phyloP scores from a whole-genome alignment of 208 protist genomes.

The Crithidia bombi region DNA sequence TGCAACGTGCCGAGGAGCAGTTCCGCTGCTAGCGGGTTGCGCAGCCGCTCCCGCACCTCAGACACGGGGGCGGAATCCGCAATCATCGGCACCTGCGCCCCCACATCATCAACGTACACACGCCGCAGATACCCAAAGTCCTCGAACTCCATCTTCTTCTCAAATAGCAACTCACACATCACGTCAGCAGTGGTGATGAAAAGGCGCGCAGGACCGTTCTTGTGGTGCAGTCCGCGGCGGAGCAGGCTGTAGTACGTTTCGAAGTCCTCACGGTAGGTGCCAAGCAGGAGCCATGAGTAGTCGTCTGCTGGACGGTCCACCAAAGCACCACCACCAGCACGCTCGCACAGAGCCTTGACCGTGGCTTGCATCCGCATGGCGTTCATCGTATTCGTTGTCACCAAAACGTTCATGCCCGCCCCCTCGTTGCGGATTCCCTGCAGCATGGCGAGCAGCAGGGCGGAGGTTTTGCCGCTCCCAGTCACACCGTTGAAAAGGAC shows the following conservation, averaged over 20 bases:
- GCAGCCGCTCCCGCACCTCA: conserved; percentile 62
- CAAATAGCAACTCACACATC: conserved; percentile 80
- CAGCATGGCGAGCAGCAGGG: conserved; percentile 74
- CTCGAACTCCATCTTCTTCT: conserved; percentile 88
- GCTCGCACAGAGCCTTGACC: conserved; percentile 53
- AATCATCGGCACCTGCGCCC: conserved; percentile 69
- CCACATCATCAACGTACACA: conserved; percentile 85
- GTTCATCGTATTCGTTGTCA: conserved; percentile 64
- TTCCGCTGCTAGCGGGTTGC: conserved; percentile 76
- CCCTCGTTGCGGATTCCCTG: conserved; percentile 72
- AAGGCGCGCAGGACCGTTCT: conserved; percentile 56
- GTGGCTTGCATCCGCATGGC: conserved; percentile 68
- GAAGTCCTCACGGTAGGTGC: conserved; percentile 57
- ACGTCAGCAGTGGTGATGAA: conserved; percentile 86
- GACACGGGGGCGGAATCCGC: conserved; percentile 48
- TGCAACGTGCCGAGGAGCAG: conserved; percentile 84
- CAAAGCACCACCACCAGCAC: conserved; percentile 46
- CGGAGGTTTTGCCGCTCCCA: conserved; percentile 80
- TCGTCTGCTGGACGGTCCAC: conserved; percentile 69
- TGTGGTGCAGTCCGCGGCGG: conserved; percentile 35
- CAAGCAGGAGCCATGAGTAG: conserved; percentile 74
- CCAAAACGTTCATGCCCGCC: conserved; percentile 76
- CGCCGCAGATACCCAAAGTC: conserved; percentile 84
- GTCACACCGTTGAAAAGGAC: conserved; percentile 83
- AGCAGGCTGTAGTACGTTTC: conserved; percentile 58